Conservation (phyloP, 2,329 filamentous ascomycete species). For the Sclerotinia sclerotiorum region DNA sequence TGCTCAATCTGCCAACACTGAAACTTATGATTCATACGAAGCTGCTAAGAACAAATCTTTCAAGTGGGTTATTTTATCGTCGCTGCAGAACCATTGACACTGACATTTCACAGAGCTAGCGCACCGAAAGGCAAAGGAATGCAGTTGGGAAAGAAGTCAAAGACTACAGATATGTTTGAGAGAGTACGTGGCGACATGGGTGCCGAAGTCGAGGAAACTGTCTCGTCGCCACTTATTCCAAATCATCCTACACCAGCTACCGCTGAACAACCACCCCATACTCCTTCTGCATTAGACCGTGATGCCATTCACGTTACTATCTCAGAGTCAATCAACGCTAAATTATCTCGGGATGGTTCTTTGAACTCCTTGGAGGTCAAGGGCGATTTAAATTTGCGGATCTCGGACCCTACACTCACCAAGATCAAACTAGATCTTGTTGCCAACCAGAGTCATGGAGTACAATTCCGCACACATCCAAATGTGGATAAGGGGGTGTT, state of each 20-base stretch:
- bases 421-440: conserved; percentile 85
- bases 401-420: conserved; percentile 83
- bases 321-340: conserved; percentile 86
- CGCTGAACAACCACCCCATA: conserved; percentile 51
- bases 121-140: conserved; percentile 92
- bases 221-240: conserved; percentile 62
- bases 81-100: conserved; percentile 35
- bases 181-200: conserved; percentile 89
- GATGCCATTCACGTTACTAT: conserved; percentile 87
- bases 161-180: conserved; percentile 96
- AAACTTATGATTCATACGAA: conserved; percentile 91
- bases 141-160: conserved; percentile 98
- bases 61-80: conserved; percentile 58
- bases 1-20: conserved; percentile 67
- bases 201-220: conserved; percentile 73
- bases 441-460: conserved; percentile 75
- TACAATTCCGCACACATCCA: conserved; percentile 91
- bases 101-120: conserved; percentile 47
- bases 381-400: conserved; percentile 87
- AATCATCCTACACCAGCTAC: conserved; percentile 50
- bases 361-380: conserved; percentile 85
- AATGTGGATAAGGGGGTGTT: conserved; percentile 92
- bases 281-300: conserved; percentile 69
- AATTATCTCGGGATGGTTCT: conserved; percentile 82
- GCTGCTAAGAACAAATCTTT: conserved; percentile 94